These are phyloP conservation scores for Fusarium palustre DNA, from an alignment of 2,329 filamentous ascomycete species.

Conservation along the genomic window DNA sequence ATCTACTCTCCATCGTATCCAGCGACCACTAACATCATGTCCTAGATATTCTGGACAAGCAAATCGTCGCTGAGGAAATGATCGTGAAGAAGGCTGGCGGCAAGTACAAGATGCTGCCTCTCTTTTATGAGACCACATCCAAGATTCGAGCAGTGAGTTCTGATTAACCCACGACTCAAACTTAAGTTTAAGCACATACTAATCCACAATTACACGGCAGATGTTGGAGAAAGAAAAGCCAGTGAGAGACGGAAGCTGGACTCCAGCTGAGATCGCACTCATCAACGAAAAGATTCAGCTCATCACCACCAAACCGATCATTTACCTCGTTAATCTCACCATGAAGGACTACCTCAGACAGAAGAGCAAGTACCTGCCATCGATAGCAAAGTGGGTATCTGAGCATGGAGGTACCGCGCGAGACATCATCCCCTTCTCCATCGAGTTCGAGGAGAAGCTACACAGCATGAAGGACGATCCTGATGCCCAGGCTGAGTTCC, in stretches of 20 bases:
- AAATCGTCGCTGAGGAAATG: constrained; percentile 54
- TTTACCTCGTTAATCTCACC: constrained; percentile 60
- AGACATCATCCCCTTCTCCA: constrained; percentile 59
- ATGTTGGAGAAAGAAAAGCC: constrained; percentile 57
- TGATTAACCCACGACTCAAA: background rate
- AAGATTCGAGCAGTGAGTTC: constrained; percentile 53
- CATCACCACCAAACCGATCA: constrained; percentile 59
- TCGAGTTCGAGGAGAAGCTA: constrained; percentile 60
- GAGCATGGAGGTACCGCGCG: constrained; percentile 56
- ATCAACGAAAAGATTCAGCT: constrained; percentile 61
- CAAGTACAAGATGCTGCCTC: constrained; percentile 60
- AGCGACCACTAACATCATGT: background rate
- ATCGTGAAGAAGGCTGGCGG: constrained; percentile 58
- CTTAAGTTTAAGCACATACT: rapidly evolving
- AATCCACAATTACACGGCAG: background rate
- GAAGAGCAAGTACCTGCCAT: constrained; percentile 59
- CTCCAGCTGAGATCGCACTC: constrained; percentile 57
- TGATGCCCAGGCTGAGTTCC: constrained; percentile 50
- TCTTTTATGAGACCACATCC: constrained; percentile 57
- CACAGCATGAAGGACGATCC: constrained; percentile 55
- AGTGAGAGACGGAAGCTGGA: constrained; percentile 58
- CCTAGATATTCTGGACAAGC: constrained; percentile 55
- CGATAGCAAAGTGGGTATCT: constrained; percentile 59
- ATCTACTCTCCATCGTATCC: rapidly evolving
- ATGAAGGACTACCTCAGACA: constrained; percentile 62